Evolutionary conservation across 2,329 filamentous ascomycete species (phyloP).

Genomic region (Raffaelea albimanens): DNA sequence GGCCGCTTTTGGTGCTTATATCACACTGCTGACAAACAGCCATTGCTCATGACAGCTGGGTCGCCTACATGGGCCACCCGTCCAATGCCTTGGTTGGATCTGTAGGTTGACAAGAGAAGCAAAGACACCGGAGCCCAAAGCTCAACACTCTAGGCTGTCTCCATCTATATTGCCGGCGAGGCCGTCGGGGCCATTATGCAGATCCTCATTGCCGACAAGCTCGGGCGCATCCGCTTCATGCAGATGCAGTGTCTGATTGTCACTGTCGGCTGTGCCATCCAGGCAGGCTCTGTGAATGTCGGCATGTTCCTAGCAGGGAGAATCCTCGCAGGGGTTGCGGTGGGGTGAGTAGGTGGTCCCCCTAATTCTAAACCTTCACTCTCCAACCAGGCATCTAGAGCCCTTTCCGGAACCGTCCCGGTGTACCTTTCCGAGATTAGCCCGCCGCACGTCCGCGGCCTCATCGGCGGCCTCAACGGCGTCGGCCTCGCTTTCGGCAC

Average conservation of each 20-base stretch:
- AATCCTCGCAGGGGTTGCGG: conserved; percentile 34
- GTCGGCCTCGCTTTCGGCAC: conserved; percentile 46
- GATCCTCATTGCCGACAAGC: conserved; percentile 41
- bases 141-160: conserved; percentile 30
- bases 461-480: conserved; percentile 44
- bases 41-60: conserved; percentile 51
- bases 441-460: conserved; percentile 34
- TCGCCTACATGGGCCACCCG: conserved; percentile 47
- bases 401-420: conserved; percentile 40
- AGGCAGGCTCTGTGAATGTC: conserved; percentile 44
- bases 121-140: neutral
- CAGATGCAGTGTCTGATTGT: conserved; percentile 42
- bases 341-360: too few relatives aligned
- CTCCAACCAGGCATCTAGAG: conserved; percentile 21
- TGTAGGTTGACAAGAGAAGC: conserved; percentile 17
- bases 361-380: conserved; percentile 9
- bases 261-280: conserved; percentile 42
- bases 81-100: conserved; percentile 45
- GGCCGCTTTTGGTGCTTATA: too few relatives aligned
- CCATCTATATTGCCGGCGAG: conserved; percentile 52
- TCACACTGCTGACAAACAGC: conserved; percentile 24
- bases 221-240: conserved; percentile 45
- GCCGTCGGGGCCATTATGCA: conserved; percentile 43
- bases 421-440: conserved; percentile 49
- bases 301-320: conserved; percentile 44